Percentiles rank a stretch among this genome's conserved stretches.
Evolutionary conservation across 2,329 filamentous ascomycete species (phyloP).

Genomic region (Neofusicoccum parvum): DNA sequence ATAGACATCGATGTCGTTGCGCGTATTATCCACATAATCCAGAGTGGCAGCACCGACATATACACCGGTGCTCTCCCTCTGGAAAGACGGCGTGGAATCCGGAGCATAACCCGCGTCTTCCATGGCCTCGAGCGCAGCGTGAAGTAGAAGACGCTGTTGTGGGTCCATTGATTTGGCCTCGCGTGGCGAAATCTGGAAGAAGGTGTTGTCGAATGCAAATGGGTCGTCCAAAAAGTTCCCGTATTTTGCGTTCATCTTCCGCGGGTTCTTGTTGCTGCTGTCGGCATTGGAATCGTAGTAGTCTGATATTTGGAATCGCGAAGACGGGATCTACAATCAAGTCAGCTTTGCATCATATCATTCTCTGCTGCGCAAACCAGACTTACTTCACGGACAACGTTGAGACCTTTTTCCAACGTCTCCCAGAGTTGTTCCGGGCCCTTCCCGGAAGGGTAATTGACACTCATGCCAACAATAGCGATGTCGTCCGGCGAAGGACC

Average conservation of each 20-base stretch:
- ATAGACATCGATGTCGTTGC: constrained; percentile 8
- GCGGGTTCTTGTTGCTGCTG: neutral
- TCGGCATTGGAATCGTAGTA: neutral
- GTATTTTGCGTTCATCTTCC: neutral
- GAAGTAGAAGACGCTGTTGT: constrained; percentile 23
- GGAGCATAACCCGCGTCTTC: constrained; percentile 28
- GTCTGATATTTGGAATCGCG: neutral
- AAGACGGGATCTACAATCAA: neutral
- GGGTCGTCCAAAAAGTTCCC: constrained; percentile 21
- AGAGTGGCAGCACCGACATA: constrained; percentile 36
- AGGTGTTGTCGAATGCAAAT: constrained; percentile 12
- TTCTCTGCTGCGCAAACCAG: too few relatives aligned
- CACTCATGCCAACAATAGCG: constrained; percentile 5
- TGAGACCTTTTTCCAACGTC: neutral
- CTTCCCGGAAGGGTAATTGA: neutral
- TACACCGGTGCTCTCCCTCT: constrained; percentile 31
- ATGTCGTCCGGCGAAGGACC: neutral
- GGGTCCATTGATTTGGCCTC: constrained; percentile 21
- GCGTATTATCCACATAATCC: constrained; percentile 38
- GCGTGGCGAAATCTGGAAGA: constrained; percentile 17
- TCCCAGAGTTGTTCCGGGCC: neutral
- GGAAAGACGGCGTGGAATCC: constrained; percentile 28
- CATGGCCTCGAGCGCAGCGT: constrained; percentile 14
- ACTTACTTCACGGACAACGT: neutral
- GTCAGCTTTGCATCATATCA: too few relatives aligned